Evolutionary conservation across 2,329 filamentous ascomycete genomes (phyloP).

Genomic region (Fusarium drepaniforme): DNA sequence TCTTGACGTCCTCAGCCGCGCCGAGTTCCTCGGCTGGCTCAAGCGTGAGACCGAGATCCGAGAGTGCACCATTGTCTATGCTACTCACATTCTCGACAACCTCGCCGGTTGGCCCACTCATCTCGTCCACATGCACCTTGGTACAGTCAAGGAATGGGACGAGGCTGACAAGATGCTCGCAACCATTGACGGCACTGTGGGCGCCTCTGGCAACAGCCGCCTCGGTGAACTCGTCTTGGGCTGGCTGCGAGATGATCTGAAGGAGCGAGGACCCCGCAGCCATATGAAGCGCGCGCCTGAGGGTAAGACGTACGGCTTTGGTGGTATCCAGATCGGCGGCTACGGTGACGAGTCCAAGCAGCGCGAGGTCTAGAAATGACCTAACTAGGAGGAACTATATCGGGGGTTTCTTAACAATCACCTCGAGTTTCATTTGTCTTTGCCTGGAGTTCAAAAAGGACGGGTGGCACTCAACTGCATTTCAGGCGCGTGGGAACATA

Average conservation of each 20-base stretch:
- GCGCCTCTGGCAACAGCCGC: constrained; percentile 77
- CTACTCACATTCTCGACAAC: constrained; percentile 97
- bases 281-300: constrained; percentile 67
- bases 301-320: constrained; percentile 72
- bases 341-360: constrained; percentile 67
- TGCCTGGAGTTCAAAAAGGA: constrained; percentile 23
- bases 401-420: constrained; percentile 40
- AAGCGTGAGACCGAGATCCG: constrained; percentile 86
- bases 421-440: constrained; percentile 19
- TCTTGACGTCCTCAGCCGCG: constrained; percentile 86
- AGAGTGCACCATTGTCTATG: constrained; percentile 93
- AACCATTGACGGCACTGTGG: constrained; percentile 55
- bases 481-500: constrained; percentile 26
- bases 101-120: constrained; percentile 95
- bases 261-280: constrained; percentile 81
- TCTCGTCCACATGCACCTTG: constrained; percentile 94
- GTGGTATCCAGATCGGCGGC: constrained; percentile 64
- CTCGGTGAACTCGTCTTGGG: constrained; percentile 88
- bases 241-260: constrained; percentile 87
- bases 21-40: constrained; percentile 87
- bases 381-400: background rate
- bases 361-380: constrained; percentile 41
- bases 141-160: constrained; percentile 89
- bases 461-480: constrained; percentile 50
- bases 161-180: constrained; percentile 76